Percentiles rank a stretch among this genome's conserved stretches.
These are phyloP conservation scores for Selaginella tamariscina DNA, from an alignment of 75 land plant species.

Conservation along the genomic window DNA sequence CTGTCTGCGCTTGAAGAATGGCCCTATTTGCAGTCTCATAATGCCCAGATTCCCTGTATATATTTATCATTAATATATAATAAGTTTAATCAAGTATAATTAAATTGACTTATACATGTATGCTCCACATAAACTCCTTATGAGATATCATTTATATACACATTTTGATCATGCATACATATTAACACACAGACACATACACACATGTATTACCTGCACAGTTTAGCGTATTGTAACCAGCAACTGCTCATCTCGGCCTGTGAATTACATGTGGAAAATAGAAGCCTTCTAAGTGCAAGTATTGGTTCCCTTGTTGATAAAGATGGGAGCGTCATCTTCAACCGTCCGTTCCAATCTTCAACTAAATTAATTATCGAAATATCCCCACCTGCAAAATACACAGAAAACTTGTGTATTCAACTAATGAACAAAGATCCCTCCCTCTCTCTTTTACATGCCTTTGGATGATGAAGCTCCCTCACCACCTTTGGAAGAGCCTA, in stretches of 20 bases:
- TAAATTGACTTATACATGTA: no score
- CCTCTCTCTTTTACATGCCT: conserved; percentile 16
- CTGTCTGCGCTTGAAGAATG: conserved; percentile 82
- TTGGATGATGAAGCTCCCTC: conserved; percentile 27
- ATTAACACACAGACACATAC: no score
- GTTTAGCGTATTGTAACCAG: conserved; percentile 98
- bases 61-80: no score
- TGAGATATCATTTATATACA: no score
- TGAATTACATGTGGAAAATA: conserved; percentile 50
- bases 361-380: conserved; percentile 34
- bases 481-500: conserved; percentile 27
- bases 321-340: conserved; percentile 74
- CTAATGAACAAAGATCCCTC: conserved; percentile 1
- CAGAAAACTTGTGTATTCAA: not conserved
- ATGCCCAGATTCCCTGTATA: conserved; percentile 82
- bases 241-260: conserved; percentile 71
- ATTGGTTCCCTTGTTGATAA: conserved; percentile 97
- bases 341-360: conserved; percentile 68
- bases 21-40: conserved; percentile 92
- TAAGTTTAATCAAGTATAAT: no score
- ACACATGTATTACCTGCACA: no score
- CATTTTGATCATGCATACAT: no score
- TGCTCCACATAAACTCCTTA: no score
- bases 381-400: not conserved
- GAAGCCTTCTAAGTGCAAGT: conserved; percentile 71